Evolutionary conservation across 2,329 filamentous ascomycete genomes (phyloP).

Genomic region (Berkeleyomyces basicola): DNA sequence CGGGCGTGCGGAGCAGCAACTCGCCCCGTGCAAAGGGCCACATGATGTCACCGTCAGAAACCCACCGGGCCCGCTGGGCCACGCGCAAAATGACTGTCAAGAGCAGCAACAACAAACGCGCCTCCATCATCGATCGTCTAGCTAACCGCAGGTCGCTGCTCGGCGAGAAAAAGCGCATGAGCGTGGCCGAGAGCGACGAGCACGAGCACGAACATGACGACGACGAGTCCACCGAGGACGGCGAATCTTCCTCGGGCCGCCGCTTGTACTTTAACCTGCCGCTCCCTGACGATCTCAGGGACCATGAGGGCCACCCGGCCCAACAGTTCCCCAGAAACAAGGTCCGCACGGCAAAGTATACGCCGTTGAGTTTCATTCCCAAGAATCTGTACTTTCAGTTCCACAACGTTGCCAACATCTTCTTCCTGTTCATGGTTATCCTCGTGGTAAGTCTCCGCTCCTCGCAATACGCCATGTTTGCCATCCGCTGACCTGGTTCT

Average conservation of each 20-base stretch:
- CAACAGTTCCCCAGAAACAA: conserved; percentile 75
- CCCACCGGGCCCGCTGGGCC: conserved; percentile 83
- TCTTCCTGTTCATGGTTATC: conserved; percentile 94
- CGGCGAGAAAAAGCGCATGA: conserved; percentile 52
- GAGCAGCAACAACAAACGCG: conserved; percentile 61
- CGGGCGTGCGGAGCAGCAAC: conserved; percentile 8
- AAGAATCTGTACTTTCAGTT: conserved; percentile 98
- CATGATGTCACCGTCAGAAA: conserved; percentile 19
- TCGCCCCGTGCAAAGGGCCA: conserved; percentile 12
- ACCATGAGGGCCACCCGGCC: conserved; percentile 62
- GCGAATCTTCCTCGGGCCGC: conserved; percentile 25
- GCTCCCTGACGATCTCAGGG: conserved; percentile 55
- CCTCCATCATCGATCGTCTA: conserved; percentile 63
- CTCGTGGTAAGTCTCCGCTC: conserved; percentile 52
- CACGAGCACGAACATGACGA: conserved; percentile 22
- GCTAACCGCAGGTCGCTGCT: conserved; percentile 38
- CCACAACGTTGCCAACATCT: conserved; percentile 95
- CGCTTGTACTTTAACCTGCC: conserved; percentile 75
- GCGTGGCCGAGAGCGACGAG: conserved; percentile 21
- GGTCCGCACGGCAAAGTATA: conserved; percentile 96
- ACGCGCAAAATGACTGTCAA: conserved; percentile 72
- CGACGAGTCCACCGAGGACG: conserved; percentile 22
- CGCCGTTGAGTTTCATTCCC: conserved; percentile 80
- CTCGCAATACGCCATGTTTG: neutral
- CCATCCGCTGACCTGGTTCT: conserved; percentile 5